phyloP scores from a whole-genome alignment of 257 asterid genomes.

The Ophiorrhiza pumila region DNA sequence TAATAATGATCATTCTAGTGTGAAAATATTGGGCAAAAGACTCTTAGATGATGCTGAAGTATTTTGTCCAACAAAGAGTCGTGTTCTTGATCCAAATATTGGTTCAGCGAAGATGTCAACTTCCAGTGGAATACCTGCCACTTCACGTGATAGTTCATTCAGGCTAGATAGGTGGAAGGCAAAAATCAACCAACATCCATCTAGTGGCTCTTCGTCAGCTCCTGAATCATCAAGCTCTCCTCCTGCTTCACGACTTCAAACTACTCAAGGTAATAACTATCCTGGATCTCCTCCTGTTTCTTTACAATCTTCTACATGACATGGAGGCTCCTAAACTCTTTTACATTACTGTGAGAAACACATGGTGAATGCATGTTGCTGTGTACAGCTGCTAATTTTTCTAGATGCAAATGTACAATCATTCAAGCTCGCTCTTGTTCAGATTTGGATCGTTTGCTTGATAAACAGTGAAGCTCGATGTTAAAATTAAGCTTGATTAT shows the following conservation, averaged over 20 bases:
- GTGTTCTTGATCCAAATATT: constrained; percentile 44
- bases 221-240: constrained; percentile 39
- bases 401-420: background rate
- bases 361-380: background rate
- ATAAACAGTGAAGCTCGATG: background rate
- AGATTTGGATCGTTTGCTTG: background rate
- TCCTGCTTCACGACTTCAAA: constrained; percentile 44
- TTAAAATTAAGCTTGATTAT: too few species aligned
- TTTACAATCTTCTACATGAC: constrained; percentile 8
- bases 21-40: constrained; percentile 55
- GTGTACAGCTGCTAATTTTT: background rate
- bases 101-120: constrained; percentile 45
- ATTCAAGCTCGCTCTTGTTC: background rate
- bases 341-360: background rate
- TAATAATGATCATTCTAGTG: constrained; percentile 7
- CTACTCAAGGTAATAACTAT: constrained; percentile 46
- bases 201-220: constrained; percentile 31
- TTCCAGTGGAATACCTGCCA: constrained; percentile 40
- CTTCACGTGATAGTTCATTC: constrained; percentile 58
- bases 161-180: constrained; percentile 56
- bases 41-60: constrained; percentile 64
- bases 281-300: constrained; percentile 15
- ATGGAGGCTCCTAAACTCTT: constrained; percentile 5
- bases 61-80: constrained; percentile 60
- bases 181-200: constrained; percentile 39